Base-by-base conservation (phyloP, 306 rosid species). In the Citrullus mucosospermus region DNA sequence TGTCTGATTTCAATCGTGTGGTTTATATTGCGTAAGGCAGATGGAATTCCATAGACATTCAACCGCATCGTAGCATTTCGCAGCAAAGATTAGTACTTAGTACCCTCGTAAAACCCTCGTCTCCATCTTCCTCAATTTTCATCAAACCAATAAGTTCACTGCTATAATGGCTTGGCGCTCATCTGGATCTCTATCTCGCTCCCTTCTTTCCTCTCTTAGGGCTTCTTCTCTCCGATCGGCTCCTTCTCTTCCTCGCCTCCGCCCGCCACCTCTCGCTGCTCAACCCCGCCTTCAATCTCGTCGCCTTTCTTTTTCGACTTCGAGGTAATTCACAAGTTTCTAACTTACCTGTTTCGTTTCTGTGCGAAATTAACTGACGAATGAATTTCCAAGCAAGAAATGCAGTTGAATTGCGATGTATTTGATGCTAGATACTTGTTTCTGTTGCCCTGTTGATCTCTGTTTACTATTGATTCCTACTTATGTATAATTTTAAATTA, bases 181-280 rank as follows among this genome's bases (percentile, higher is more conserved):
- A 11, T 91, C 93, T 22, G 93, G 91, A 79, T 90, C 96, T 73
- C 48, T 90, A 0, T 88, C 93, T 79, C 96, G 98, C 36, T 89
- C 98, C 11, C 77, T 92, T 39, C 61, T 88, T 32, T 88, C 98
- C 44, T 11, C 93, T 2, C 90, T 91, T 18, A 88, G 97, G 85
- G 75, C 80, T 82, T 90, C 94, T 3, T 78, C 87, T 38, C 85
- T 83, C 73, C 99, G 99, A 25, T 78, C 91, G 0, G 80, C 91
- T 3, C 80, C 96, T 3, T 48, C 92, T 41, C 81, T 90, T 51
- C 90, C 95, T 48, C 93, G 96, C 28, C 74, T 88, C 63, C 88
- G 86, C 6, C 90, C 91, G 2, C 97, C 97, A 13, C 77, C 87
- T 57, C 77, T 86, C 55, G 58, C 93, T n/a, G 83, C 92, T 25